Percentiles rank a stretch among this genome's conserved stretches.
These are phyloP conservation scores for Penicillium nordicum DNA, from an alignment of 2,329 filamentous ascomycete species.

Conservation along the genomic window DNA sequence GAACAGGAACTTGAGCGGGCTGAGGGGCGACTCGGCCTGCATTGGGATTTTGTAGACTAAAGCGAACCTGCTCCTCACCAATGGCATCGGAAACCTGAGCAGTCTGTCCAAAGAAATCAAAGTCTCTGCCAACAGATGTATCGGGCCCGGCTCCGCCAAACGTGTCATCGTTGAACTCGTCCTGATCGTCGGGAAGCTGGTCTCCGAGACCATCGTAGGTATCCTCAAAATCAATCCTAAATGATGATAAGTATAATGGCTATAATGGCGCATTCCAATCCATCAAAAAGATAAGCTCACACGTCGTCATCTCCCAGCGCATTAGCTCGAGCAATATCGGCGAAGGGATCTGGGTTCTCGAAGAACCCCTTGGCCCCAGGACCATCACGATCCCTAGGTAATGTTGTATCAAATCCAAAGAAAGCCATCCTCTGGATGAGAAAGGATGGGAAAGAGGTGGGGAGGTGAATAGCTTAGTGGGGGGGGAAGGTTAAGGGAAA, in stretches of 20 bases:
- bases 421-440: slow-evolving; percentile 64
- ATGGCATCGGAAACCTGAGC: slow-evolving; percentile 82
- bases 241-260: not conserved
- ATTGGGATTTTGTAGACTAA: slow-evolving; percentile 67
- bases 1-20: slow-evolving; percentile 32
- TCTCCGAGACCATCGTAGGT: slow-evolving; percentile 95
- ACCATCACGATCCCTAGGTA: slow-evolving; percentile 61
- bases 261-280: not conserved
- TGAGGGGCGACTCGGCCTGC: slow-evolving; percentile 35
- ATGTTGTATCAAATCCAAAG: slow-evolving; percentile 77
- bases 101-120: slow-evolving; percentile 94
- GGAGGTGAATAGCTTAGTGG: slow-evolving; percentile 16
- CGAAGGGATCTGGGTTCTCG: slow-evolving; percentile 85
- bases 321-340: slow-evolving; percentile 64
- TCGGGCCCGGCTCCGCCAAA: slow-evolving; percentile 57
- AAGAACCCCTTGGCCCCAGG: slow-evolving; percentile 67
- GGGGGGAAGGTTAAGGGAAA: slow-evolving; percentile 7
- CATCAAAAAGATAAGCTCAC: slow-evolving; percentile 46
- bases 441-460: slow-evolving; percentile 4
- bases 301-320: slow-evolving; percentile 59
- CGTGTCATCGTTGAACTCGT: slow-evolving; percentile 95
- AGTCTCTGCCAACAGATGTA: slow-evolving; percentile 74
- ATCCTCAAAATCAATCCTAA: slow-evolving; percentile 84
- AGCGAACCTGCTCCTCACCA: slow-evolving; percentile 86
- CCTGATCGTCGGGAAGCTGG: slow-evolving; percentile 83